Evolutionary conservation across 2,329 filamentous ascomycete genomes (phyloP), one percentile per base, ranked within the genome.

Genomic region (Ophiocordyceps australis): DNA sequence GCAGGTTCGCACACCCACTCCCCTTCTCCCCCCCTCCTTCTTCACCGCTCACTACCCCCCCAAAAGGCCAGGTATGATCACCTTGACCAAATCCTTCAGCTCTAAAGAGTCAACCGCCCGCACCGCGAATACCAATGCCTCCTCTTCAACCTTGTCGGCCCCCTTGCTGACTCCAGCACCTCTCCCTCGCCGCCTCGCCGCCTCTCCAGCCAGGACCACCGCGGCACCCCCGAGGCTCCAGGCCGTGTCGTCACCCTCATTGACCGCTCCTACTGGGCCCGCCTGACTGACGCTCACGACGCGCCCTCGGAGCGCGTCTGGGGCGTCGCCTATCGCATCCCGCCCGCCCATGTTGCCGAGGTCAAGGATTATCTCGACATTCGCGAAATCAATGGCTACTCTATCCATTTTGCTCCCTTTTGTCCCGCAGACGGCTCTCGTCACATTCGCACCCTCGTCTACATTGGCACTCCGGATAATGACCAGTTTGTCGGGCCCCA

Each of bases 381-480:
- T 36, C 75, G 89, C 23, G 89, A 98, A 52, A 93, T 95, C 45
- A 93, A 95, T 54, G 89, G 89, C 15, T 98, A 98, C 53, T 80
- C 74, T 28, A 91, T 93, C 37, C 85, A 94, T 51, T 81, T 83
- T 49, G 81, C 83, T 16, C 71, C 77, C 0, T 94, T 95, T 48
- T 61, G 85, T 39, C 40, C 50, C n/a, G 45, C 49, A 22, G 49
- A 56, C 34, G 42, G 43, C 15, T 42, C 45, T 10, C 29, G 43
- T 4, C 37, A 50, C 13, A 62, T 70, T 39, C 50, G 45, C 28
- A 61, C 65, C 31, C 66, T 94, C 34, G 81, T 92, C 2, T 98
- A 98, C 49, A 95, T 98, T 42, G 89, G 89, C 14, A 78, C 91
- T 3, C 89, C 89, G 0, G 71, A 76, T 23, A 98, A 98, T 43